These are phyloP conservation scores for Ophiobolus disseminans DNA, from an alignment of 2,329 filamentous ascomycete genomes.

Conservation along the genomic window DNA sequence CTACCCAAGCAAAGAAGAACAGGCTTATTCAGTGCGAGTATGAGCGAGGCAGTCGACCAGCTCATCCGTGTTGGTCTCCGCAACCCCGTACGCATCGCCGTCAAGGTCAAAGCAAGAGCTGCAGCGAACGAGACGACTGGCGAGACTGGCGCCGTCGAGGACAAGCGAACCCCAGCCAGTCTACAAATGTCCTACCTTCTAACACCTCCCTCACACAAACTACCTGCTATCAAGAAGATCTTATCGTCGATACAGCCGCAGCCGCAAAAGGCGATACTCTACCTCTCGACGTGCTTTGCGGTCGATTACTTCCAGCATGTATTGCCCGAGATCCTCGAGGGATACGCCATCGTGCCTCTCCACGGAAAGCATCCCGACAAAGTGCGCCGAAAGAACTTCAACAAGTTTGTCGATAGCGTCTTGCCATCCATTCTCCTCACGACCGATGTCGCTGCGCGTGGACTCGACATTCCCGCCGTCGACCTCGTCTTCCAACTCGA, in stretches of 20 bases:
- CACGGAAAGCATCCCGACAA: conserved; percentile 92
- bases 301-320: conserved; percentile 93
- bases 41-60: conserved; percentile 94
- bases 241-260: conserved; percentile 72
- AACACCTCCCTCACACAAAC: conserved; percentile 77
- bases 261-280: conserved; percentile 87
- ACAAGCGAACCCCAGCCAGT: conserved; percentile 88
- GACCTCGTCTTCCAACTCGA: conserved; percentile 92
- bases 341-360: conserved; percentile 76
- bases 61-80: conserved; percentile 89
- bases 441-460: conserved; percentile 89
- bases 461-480: conserved; percentile 89
- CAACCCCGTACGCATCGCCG: conserved; percentile 93
- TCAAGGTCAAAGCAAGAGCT: conserved; percentile 74
- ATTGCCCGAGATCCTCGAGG: conserved; percentile 74
- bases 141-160: conserved; percentile 70
- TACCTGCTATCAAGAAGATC: conserved; percentile 75
- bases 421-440: conserved; percentile 84
- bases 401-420: conserved; percentile 76
- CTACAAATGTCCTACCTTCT: conserved; percentile 89
- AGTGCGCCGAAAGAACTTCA: conserved; percentile 87
- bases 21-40: conserved; percentile 90
- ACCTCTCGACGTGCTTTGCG: conserved; percentile 90
- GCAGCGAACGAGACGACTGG: conserved; percentile 48
- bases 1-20: conserved; percentile 93